A percentile compares a stretch with the other conserved stretches of the same genome.
These are phyloP conservation scores for Penicillium occitanis DNA, from an alignment of 2,329 filamentous ascomycete genomes.

Conservation along the genomic window DNA sequence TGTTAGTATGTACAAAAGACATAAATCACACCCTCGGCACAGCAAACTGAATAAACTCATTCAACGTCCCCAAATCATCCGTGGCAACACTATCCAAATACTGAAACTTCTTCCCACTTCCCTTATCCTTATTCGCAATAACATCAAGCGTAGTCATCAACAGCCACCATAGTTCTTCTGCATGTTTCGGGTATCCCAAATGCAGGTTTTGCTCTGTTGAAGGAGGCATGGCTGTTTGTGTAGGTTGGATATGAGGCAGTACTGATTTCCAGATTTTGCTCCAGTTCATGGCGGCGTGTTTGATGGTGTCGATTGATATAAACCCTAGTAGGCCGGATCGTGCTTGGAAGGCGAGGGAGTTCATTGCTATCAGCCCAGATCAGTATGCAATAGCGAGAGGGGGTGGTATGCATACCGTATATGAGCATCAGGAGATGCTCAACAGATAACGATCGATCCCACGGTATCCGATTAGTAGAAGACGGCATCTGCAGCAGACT, in stretches of 20 bases:
- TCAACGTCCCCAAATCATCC: slow-evolving; percentile 33
- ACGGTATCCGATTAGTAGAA: slow-evolving; percentile 23
- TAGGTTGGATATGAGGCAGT: slow-evolving; percentile 7
- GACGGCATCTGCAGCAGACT: slow-evolving; percentile 28
- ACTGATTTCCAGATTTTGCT: slow-evolving; percentile 31
- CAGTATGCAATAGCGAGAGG: neutral
- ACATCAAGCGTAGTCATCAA: slow-evolving; percentile 30
- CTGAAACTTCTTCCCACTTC: slow-evolving; percentile 21
- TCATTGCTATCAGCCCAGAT: slow-evolving; percentile 24
- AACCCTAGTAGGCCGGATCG: slow-evolving; percentile 30
- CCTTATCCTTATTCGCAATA: slow-evolving; percentile 14
- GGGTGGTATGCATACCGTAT: slow-evolving; percentile 27
- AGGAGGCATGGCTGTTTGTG: neutral
- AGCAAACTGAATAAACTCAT: slow-evolving; percentile 32
- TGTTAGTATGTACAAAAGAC: neutral
- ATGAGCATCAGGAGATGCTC: slow-evolving; percentile 34
- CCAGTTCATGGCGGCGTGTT: slow-evolving; percentile 31
- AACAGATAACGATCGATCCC: slow-evolving; percentile 29
- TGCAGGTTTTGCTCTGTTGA: slow-evolving; percentile 27
- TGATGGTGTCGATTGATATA: slow-evolving; percentile 29
- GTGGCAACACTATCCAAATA: slow-evolving; percentile 33
- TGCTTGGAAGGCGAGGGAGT: slow-evolving; percentile 33
- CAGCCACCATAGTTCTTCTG: slow-evolving; percentile 34
- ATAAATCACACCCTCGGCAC: slow-evolving; percentile 14
- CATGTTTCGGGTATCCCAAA: slow-evolving; percentile 35